Evolutionary conservation across 139 green algal genomes (phyloP).

Genomic region (Micromonas commoda): DNA sequence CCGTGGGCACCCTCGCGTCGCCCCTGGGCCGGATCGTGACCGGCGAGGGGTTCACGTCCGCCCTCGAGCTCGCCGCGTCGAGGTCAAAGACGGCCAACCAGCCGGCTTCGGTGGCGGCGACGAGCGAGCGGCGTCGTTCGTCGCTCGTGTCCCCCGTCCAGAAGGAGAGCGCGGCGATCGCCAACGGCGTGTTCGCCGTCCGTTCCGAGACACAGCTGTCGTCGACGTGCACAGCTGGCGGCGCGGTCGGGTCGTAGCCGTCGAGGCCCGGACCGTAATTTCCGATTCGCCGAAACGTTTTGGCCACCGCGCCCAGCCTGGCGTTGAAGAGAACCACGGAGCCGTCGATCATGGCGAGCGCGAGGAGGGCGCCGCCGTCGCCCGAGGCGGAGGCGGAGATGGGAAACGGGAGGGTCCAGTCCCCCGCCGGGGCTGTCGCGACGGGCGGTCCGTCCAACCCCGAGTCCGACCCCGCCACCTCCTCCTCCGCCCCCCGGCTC

Average conservation of each 20-base stretch:
- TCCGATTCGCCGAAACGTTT: neutral
- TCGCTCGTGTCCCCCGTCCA: neutral
- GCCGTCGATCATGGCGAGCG: neutral
- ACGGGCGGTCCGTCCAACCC: no score
- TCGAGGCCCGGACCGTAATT: neutral
- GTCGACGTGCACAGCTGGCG: no score
- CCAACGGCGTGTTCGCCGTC: neutral
- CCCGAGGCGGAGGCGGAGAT: neutral
- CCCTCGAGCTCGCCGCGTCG: no score
- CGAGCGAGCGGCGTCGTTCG: neutral
- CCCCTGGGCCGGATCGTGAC: neutral
- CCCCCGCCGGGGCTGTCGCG: no score
- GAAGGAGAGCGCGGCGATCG: neutral
- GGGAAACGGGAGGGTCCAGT: neutral
- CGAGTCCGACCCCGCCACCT: no score
- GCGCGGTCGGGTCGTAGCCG: neutral
- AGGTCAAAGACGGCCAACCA: neutral
- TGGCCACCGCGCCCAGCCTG: neutral
- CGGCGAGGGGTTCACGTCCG: no score
- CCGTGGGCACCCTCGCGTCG: neutral
- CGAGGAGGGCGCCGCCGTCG: neutral
- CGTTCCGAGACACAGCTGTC: no score
- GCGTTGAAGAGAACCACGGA: neutral
- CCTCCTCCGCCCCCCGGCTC: neutral
- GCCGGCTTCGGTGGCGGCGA: no score